Base-by-base conservation (phyloP, 495 filamentous ascomycete genomes). In the Podospora australis region DNA sequence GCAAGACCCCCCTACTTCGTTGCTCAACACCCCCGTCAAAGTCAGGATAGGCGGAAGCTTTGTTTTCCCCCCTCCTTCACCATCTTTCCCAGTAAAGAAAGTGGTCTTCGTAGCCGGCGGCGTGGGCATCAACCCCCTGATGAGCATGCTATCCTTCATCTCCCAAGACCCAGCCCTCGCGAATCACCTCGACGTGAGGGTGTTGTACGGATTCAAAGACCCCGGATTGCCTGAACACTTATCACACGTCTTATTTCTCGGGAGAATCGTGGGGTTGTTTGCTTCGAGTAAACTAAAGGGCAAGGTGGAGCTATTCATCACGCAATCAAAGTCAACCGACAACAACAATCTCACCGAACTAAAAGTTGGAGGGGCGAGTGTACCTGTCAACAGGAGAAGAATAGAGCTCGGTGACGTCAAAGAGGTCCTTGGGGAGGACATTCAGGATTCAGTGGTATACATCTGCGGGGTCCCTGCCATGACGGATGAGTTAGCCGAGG, bases 1-100 rank as follows among this genome's bases (percentile, higher is more conserved):
- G 84, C 73, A 70, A 34, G 49, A 55, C 47, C 65, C 70, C 0
- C 50, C 62, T 3, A 36, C 69, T 0, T 59, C 73, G 16, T 81
- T 92, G 49, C 51, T 85, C 4, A 75, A 77, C 17, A 67, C 69
- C 22, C 67, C 75, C 30, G 57, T 92, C 22, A 59, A 63, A 4
- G 78, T 95, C 35, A 77, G 87, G 25, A 82, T 90, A 2, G 88
- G 89, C 2, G 89, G 89, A 0, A 80, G 78, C 53, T 95, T 95
- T 56, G 72, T 82, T 6, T 95, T 80, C 78, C 88, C 88, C 4
- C 88, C 87, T 0, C 66, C 72, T 1, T 83, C 86, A 9, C 79
- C 83, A 0, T 65, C 69, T 1, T 63, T 65, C 0, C 55, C 75
- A 26, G 46, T 50, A 3, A 22, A 52, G 4, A 14, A 76, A 44